Evolutionary conservation across 2,329 filamentous ascomycete genomes (phyloP).

Genomic region (Trichoderma sp.): DNA sequence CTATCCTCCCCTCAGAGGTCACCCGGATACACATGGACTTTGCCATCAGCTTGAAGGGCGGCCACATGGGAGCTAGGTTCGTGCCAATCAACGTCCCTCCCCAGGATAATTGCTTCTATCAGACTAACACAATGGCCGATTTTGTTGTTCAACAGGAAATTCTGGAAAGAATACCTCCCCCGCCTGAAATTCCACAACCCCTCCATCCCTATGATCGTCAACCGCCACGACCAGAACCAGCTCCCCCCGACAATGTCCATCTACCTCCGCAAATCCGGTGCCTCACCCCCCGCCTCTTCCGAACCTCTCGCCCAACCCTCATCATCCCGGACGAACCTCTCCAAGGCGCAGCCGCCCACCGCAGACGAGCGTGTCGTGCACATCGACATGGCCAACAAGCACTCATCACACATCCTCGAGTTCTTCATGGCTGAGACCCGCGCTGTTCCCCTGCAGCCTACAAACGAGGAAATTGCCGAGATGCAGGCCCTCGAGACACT

Average conservation of each 20-base stretch:
- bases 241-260: conserved; percentile 66
- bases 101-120: neutral
- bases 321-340: conserved; percentile 53
- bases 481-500: conserved; percentile 61
- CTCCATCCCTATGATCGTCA: conserved; percentile 77
- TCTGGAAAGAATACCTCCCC: conserved; percentile 83
- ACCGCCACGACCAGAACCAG: conserved; percentile 63
- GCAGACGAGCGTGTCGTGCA: conserved; percentile 55
- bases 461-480: conserved; percentile 61
- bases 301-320: conserved; percentile 45
- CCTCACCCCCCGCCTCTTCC: conserved; percentile 37
- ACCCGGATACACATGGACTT: conserved; percentile 77
- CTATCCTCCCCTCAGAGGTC: conserved; percentile 75
- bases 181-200: conserved; percentile 96
- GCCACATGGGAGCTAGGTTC: conserved; percentile 75
- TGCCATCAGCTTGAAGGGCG: conserved; percentile 61
- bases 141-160: conserved; percentile 63
- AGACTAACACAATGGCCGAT: neutral
- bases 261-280: conserved; percentile 56
- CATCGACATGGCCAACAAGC: conserved; percentile 67
- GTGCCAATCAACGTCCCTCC: conserved; percentile 30
- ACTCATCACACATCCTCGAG: conserved; percentile 64
- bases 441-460: conserved; percentile 60
- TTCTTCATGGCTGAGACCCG: conserved; percentile 66
- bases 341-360: conserved; percentile 53